phyloP scores from a whole-genome alignment of 2,329 filamentous ascomycete species.

The Metarhizium album region DNA sequence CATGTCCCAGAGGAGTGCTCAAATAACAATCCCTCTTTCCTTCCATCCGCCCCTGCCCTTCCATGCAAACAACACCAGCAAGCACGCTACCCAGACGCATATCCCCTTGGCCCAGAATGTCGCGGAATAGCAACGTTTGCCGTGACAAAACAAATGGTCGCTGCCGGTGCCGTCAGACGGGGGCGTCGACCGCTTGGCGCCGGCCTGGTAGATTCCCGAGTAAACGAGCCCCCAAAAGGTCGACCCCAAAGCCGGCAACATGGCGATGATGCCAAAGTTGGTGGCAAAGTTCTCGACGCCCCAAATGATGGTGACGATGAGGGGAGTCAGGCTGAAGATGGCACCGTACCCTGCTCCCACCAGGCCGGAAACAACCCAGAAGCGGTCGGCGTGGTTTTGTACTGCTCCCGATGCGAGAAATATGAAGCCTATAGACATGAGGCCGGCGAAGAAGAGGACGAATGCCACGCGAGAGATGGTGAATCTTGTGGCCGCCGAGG shows the following conservation, averaged over 20 bases:
- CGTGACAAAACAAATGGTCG: constrained; percentile 62
- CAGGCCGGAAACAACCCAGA: constrained; percentile 75
- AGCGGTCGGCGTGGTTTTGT: constrained; percentile 65
- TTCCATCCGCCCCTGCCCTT: constrained; percentile 67
- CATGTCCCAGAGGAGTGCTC: not conserved
- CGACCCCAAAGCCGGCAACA: constrained; percentile 78
- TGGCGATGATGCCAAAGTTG: constrained; percentile 92
- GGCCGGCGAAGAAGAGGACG: constrained; percentile 61
- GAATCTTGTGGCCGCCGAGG: constrained; percentile 29
- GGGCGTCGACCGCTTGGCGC: constrained; percentile 35
- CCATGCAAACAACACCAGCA: constrained; percentile 70
- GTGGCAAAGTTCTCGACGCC: constrained; percentile 97
- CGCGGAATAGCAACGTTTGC: constrained; percentile 65
- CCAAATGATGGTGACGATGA: constrained; percentile 96
- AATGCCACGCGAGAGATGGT: constrained; percentile 70
- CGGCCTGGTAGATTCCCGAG: constrained; percentile 65
- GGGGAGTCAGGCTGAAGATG: constrained; percentile 78
- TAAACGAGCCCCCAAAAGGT: constrained; percentile 90
- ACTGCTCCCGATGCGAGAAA: constrained; percentile 66
- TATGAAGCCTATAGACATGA: constrained; percentile 67
- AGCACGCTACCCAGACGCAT: constrained; percentile 68
- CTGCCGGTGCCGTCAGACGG: constrained; percentile 16
- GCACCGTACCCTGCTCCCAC: constrained; percentile 90
- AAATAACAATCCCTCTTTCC: constrained; percentile 58
- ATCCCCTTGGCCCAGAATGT: constrained; percentile 81